Conservation (phyloP, 768 basidiomycete species). For the Symmetrospora coprosmae region DNA sequence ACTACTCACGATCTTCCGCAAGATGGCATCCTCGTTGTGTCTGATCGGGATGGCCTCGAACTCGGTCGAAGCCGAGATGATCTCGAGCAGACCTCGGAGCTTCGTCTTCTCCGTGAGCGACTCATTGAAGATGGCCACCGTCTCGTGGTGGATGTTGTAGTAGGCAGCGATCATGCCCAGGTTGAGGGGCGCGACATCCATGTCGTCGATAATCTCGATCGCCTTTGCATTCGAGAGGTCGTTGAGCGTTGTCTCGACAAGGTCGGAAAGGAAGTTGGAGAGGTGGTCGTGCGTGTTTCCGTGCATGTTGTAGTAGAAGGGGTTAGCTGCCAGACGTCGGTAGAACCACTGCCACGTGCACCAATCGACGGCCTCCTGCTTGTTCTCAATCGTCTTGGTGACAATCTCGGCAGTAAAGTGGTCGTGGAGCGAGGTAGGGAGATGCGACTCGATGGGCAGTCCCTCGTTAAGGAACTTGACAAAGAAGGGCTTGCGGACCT, state of each 20-base stretch:
- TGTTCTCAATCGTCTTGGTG: constrained; percentile 97
- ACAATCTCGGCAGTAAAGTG: constrained; percentile 98
- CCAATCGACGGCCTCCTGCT: constrained; percentile 72
- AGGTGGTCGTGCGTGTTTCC: constrained; percentile 91
- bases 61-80: constrained; percentile 90
- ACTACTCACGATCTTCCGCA: constrained; percentile 27
- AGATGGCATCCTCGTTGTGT: constrained; percentile 56
- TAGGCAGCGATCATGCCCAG: constrained; percentile 97
- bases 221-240: constrained; percentile 91
- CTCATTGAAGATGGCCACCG: constrained; percentile 83
- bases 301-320: constrained; percentile 75
- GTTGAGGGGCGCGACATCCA: constrained; percentile 53
- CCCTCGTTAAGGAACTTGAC: constrained; percentile 96
- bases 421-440: constrained; percentile 80
- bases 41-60: constrained; percentile 91
- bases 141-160: constrained; percentile 77
- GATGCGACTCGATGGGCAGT: constrained; percentile 89
- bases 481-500: constrained; percentile 96
- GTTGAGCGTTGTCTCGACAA: constrained; percentile 81
- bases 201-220: constrained; percentile 55
- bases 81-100: constrained; percentile 88
- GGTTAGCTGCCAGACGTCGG: constrained; percentile 91
- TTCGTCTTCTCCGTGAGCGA: constrained; percentile 94
- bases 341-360: constrained; percentile 89
- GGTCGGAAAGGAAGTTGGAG: constrained; percentile 85